phyloP scores from a whole-genome alignment of 139 green algal species.

The Coelastrella sp. region DNA sequence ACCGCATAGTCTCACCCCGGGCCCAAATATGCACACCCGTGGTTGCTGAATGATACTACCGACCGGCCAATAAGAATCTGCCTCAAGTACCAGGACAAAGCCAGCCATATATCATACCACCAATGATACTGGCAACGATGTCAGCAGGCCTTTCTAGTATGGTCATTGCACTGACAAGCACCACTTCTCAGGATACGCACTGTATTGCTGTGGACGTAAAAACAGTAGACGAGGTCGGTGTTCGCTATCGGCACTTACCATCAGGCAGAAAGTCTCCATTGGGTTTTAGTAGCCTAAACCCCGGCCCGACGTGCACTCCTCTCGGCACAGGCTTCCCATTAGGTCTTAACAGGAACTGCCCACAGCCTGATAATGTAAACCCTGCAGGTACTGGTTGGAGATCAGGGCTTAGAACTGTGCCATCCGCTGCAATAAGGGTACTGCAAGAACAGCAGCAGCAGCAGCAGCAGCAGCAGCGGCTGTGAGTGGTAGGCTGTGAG shows the following conservation, averaged over 20 bases:
- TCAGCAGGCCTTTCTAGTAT: too few relatives aligned
- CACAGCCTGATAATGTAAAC: neutral
- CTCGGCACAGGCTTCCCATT: conserved; percentile 41
- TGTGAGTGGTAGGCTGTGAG: neutral
- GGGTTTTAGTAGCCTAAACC: conserved; percentile 35
- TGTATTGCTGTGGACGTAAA: too few relatives aligned
- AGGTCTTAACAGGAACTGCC: conserved; percentile 4
- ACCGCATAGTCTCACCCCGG: too few relatives aligned
- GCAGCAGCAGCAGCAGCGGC: neutral
- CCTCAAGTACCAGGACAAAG: too few relatives aligned
- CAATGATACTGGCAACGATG: too few relatives aligned
- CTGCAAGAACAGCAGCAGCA: neutral
- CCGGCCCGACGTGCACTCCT: conserved; percentile 24
- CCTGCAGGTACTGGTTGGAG: conserved; percentile 7
- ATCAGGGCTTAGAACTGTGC: conserved; percentile 30
- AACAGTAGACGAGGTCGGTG: too few relatives aligned
- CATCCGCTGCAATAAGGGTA: conserved; percentile 18
- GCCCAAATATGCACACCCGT: too few relatives aligned
- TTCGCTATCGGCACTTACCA: conserved; percentile 10
- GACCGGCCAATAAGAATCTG: too few relatives aligned
- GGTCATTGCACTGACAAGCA: too few relatives aligned
- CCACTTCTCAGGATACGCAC: too few relatives aligned
- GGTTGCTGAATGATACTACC: too few relatives aligned
- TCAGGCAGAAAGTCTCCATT: conserved; percentile 27
- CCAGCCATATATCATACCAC: too few relatives aligned